Evolutionary conservation across 805 yeast species (phyloP), one percentile per base, ranked within the genome.

Genomic region (Candida argentea): DNA sequence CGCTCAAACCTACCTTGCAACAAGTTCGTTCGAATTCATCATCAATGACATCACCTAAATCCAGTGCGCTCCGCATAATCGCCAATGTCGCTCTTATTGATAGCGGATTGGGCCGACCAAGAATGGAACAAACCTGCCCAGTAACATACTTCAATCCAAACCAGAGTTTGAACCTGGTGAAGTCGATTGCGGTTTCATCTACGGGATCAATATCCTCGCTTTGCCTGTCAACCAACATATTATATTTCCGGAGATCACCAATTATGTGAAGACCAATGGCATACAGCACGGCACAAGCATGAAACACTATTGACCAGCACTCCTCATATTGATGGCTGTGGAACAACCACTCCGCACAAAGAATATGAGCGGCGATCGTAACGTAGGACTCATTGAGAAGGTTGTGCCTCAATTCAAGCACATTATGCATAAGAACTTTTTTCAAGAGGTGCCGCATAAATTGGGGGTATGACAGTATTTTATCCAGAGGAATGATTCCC

Each of bases 31-130:
- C 50, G 16, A 40, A 42, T 13, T 40, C 41, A 18, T 39, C 37
- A n/a, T 36, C 30, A 10, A 42, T 28, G 9, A 43, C 36, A n/a
- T 33, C 21, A 1, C 24, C 21, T 10, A 35, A 26, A 7, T 22
- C 26, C 15, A 38, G 28, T 5, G 45, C 31, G 16, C 50, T 36
- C 30, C 46, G 45, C 26, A 52, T 36, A 5, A 57, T 48, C 3
- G 41, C 35, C 12, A 48, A 46, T 32, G 51, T 50, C 8, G 58
- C 57, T 36, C 57, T 65, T 18, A 60, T 44, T 1, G 71, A 61
- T 6, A 70, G 68, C 1, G 76, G 76, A 35, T 67, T 69, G 3
- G 75, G 75, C 36, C 75, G 50, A 6, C 75, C 74, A 15, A 68
- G 48, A 10, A 67, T 62, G 1, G 73, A 64, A 39, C 74, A 67